Evolutionary conservation across 257 asterid species (phyloP).

Genomic region (Lycium ferocissimum): DNA sequence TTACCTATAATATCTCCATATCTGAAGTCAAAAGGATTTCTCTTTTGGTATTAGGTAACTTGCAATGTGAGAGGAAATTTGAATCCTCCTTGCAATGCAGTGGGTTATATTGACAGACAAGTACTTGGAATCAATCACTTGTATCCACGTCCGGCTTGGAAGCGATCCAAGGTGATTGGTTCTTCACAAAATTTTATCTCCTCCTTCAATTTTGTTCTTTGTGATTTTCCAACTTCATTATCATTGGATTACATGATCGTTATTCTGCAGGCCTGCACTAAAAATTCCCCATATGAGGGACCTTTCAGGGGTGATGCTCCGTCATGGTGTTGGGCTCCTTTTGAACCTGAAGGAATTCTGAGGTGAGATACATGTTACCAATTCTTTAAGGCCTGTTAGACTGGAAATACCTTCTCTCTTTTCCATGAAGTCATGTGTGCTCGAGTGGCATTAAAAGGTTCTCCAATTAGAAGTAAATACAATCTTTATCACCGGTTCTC

Average conservation of each 20-base stretch:
- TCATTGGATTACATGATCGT: neutral
- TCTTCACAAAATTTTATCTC: neutral
- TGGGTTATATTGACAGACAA: constrained; percentile 71
- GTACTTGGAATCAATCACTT: constrained; percentile 76
- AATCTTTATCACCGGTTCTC: neutral
- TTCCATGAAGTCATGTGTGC: neutral
- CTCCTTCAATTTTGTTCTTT: neutral
- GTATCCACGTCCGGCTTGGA: constrained; percentile 82
- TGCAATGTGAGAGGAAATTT: constrained; percentile 69
- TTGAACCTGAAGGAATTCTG: constrained; percentile 84
- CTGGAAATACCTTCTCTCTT: neutral
- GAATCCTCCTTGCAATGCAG: constrained; percentile 84
- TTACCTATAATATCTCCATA: neutral
- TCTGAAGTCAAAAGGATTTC: neutral
- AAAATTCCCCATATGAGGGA: constrained; percentile 64
- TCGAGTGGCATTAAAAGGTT: neutral
- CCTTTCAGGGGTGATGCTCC: constrained; percentile 72
- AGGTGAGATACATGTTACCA: constrained; percentile 49
- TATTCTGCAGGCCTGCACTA: constrained; percentile 65
- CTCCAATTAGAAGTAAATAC: neutral
- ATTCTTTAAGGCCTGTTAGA: neutral
- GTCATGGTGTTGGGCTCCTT: constrained; percentile 76
- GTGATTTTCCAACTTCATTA: neutral
- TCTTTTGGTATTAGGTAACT: constrained; percentile 48
- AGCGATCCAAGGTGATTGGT: constrained; percentile 65